Conservation (phyloP, 1,284 basidiomycete genomes). For the Anthracocystis panici-leucophaei region DNA sequence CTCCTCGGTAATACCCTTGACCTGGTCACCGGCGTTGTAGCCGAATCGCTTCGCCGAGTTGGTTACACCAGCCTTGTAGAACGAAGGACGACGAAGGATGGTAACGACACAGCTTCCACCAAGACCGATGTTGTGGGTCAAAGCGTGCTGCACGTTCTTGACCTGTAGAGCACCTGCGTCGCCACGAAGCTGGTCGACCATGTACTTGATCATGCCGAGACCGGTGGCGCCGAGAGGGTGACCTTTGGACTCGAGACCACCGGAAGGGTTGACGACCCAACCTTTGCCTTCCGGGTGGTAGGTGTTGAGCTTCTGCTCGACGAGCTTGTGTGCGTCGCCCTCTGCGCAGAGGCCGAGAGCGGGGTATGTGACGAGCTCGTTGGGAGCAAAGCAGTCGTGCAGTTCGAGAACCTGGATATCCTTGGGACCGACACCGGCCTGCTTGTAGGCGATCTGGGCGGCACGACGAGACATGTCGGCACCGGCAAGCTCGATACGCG, state of each 20-base stretch:
- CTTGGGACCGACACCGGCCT: constrained; percentile 79
- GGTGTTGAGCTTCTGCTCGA: constrained; percentile 84
- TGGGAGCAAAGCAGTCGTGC: constrained; percentile 82
- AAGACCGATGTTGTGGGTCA: constrained; percentile 85
- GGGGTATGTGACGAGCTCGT: constrained; percentile 82
- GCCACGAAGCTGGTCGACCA: constrained; percentile 75
- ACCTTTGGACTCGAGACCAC: constrained; percentile 87
- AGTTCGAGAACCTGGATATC: constrained; percentile 85
- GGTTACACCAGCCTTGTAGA: constrained; percentile 57
- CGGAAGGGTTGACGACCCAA: constrained; percentile 85
- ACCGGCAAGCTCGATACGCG: constrained; percentile 64
- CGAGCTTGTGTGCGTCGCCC: constrained; percentile 80
- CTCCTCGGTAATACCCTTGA: constrained; percentile 56
- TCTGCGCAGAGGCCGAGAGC: constrained; percentile 80
- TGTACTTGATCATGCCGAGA: constrained; percentile 88
- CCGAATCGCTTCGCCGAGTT: constrained; percentile 60
- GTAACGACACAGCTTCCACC: constrained; percentile 72
- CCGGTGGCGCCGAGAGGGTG: constrained; percentile 84
- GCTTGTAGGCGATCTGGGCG: constrained; percentile 79
- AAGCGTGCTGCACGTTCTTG: constrained; percentile 82
- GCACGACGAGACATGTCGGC: constrained; percentile 78
- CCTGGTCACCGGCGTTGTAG: constrained; percentile 60
- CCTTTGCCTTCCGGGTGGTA: constrained; percentile 75
- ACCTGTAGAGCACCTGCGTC: constrained; percentile 72
- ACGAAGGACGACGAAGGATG: constrained; percentile 52